phyloP scores from a whole-genome alignment of 2,329 filamentous ascomycete species.

The Colletotrichum viniferum region DNA sequence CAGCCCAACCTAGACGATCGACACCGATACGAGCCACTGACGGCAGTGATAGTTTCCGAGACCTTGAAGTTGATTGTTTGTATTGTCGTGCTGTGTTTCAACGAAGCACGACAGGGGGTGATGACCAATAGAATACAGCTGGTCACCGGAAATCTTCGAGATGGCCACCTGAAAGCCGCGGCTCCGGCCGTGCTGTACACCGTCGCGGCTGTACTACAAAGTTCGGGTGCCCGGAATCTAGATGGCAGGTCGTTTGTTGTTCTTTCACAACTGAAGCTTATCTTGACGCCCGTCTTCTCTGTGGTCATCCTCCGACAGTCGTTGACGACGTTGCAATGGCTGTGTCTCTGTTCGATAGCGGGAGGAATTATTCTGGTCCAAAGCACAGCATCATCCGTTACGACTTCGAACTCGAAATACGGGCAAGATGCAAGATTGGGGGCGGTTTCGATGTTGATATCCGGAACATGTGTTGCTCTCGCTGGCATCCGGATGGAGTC shows the following conservation, averaged over 20 bases:
- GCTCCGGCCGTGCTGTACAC: neutral
- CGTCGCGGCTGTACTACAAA: neutral
- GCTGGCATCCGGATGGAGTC: neutral
- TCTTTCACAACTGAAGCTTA: neutral
- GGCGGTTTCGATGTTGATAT: neutral
- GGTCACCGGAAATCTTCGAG: neutral
- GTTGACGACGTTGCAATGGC: neutral
- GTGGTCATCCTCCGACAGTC: neutral
- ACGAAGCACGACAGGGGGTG: no score
- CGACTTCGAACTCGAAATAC: no score
- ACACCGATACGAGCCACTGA: neutral
- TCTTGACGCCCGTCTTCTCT: neutral
- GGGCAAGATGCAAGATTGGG: neutral
- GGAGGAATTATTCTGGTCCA: neutral
- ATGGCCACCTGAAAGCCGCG: neutral
- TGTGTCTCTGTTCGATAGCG: neutral
- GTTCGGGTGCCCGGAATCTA: neutral
- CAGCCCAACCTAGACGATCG: neutral
- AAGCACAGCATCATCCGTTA: neutral
- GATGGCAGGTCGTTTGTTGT: neutral
- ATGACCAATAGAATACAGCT: no score
- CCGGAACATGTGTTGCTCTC: neutral
- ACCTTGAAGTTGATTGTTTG: neutral
- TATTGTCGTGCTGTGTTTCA: neutral
- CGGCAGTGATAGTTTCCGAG: neutral